These are phyloP conservation scores for Austroboletus eburneus DNA, from an alignment of 768 basidiomycete genomes.

Conservation along the genomic window DNA sequence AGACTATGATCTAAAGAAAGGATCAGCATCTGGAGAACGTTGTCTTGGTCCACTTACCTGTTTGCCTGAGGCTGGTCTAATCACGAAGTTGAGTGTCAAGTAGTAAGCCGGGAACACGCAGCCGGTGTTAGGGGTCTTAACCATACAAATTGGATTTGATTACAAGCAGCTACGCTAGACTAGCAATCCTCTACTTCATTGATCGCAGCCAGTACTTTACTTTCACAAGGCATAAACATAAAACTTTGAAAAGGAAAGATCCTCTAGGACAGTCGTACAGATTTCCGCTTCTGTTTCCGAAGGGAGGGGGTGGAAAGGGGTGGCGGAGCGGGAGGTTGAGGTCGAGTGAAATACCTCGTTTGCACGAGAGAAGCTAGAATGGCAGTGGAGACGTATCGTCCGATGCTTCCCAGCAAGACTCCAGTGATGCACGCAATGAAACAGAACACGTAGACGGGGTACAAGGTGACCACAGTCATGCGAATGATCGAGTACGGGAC, in stretches of 20 bases:
- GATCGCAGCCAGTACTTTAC: too few relatives aligned
- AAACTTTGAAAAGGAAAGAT: not conserved
- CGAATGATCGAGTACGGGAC: conserved; percentile 40
- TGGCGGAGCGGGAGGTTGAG: not conserved
- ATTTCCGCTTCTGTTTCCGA: not conserved
- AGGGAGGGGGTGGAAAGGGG: not conserved
- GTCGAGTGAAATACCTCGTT: conserved; percentile 11
- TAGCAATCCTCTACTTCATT: too few relatives aligned
- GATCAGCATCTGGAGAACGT: too few relatives aligned
- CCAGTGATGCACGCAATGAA: conserved; percentile 56
- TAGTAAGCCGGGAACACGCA: too few relatives aligned
- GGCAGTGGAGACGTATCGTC: conserved; percentile 17
- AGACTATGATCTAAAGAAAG: too few relatives aligned
- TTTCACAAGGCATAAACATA: not conserved
- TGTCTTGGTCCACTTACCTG: too few relatives aligned
- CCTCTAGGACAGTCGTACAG: not conserved
- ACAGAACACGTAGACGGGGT: conserved; percentile 53
- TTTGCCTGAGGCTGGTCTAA: too few relatives aligned
- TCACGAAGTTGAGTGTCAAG: too few relatives aligned
- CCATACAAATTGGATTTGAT: too few relatives aligned
- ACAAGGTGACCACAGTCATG: conserved; percentile 41
- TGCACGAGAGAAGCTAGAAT: conserved; percentile 11
- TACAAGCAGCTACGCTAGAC: too few relatives aligned
- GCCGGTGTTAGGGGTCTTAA: too few relatives aligned
- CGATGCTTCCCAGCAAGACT: conserved; percentile 40